phyloP scores from a whole-genome alignment of 2,329 filamentous ascomycete genomes.

The Scortechinia acanthostroma region DNA sequence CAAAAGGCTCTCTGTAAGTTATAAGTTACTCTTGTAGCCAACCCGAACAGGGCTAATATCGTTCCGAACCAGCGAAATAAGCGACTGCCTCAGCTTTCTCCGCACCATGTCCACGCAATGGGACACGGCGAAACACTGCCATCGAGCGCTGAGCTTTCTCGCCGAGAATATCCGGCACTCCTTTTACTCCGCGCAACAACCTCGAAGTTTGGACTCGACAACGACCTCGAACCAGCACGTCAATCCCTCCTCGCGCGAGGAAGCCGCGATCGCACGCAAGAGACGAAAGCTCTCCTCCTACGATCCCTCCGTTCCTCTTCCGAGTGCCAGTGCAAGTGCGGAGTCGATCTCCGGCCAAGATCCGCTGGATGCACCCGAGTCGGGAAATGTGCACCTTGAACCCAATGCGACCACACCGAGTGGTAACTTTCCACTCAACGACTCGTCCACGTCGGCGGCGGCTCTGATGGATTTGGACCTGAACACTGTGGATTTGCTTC shows the following conservation, averaged over 20 bases:
- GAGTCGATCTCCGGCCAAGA: not conserved
- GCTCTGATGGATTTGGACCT: no score
- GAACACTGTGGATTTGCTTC: not conserved
- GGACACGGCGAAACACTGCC: not conserved
- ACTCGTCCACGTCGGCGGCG: no score
- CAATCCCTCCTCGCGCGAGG: no score
- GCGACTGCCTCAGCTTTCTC: not conserved
- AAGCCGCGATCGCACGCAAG: no score
- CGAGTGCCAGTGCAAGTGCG: no score
- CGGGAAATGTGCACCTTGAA: not conserved
- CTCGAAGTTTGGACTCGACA: not conserved
- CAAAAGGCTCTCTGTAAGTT: constrained; percentile 9
- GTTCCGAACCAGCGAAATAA: not conserved
- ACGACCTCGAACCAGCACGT: no score
- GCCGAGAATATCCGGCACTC: not conserved
- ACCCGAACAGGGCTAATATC: not conserved
- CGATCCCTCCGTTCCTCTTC: no score
- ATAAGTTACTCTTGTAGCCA: not conserved
- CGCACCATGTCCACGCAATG: not conserved
- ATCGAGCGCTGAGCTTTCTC: not conserved
- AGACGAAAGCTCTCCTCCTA: no score
- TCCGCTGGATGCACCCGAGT: not conserved
- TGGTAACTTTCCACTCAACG: no score
- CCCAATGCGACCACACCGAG: not conserved
- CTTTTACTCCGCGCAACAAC: not conserved